Conservation (phyloP, 495 filamentous ascomycete species). For the Haplographium delicatum region DNA sequence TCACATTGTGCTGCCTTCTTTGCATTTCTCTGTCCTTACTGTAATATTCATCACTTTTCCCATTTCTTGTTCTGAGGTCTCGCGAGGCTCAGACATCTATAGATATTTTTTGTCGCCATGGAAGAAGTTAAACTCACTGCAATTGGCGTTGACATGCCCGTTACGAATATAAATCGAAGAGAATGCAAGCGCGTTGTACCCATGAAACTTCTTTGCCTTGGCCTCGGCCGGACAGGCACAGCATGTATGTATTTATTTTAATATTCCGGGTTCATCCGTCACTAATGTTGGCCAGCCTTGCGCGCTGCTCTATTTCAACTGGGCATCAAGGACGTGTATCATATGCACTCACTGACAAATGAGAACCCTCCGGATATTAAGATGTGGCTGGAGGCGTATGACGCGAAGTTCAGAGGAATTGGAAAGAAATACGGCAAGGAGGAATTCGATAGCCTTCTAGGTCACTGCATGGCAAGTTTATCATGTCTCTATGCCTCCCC, state of each 20-base stretch:
- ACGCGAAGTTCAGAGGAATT: conserved; percentile 11
- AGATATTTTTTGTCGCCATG: too few relatives aligned
- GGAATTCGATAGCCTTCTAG: conserved; percentile 34
- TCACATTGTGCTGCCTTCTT: too few relatives aligned
- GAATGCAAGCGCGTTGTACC: conserved; percentile 16
- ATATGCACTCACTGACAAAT: not conserved
- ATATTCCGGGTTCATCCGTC: not conserved
- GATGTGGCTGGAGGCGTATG: conserved; percentile 14
- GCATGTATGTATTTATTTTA: conserved; percentile 1
- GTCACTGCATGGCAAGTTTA: conserved; percentile 27
- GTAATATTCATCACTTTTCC: too few relatives aligned
- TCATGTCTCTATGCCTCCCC: not conserved
- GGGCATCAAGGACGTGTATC: conserved; percentile 18
- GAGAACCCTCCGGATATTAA: conserved; percentile 17
- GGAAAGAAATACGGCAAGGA: conserved; percentile 11
- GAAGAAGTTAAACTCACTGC: not conserved
- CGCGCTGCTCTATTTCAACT: conserved; percentile 14
- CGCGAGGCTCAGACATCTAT: too few relatives aligned
- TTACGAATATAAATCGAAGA: conserved; percentile 11
- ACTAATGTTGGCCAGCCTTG: not conserved
- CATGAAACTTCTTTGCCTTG: conserved; percentile 19
- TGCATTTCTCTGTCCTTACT: too few relatives aligned
- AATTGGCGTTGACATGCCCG: not conserved
- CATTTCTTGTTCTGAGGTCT: too few relatives aligned
- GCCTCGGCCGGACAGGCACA: conserved; percentile 19